Evolutionary conservation across 148 eudicot genomes (phyloP), one percentile per base, ranked within the genome.

Genomic region (Cornus controversa): DNA sequence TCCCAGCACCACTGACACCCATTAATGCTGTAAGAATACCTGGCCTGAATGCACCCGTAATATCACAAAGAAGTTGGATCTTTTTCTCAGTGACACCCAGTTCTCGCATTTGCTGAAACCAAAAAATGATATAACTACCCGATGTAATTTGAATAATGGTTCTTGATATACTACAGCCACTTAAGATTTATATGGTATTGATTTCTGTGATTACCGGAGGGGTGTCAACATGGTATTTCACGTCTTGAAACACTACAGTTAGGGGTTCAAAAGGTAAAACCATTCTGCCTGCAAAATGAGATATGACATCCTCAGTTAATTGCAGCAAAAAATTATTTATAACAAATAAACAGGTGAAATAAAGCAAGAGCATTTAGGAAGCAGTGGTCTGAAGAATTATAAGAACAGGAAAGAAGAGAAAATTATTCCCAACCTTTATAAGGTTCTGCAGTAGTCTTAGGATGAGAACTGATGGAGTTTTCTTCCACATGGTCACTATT

Each of bases 1-100:
- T 94, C 20, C 98, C 98, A 75, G 98, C 93, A 68, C 98, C 98
- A 84, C 97, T 94, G 67, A 92, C 90, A 50, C 98, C 98, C 97
- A 92, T 92, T 66, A 94, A 85, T 26, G 98, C 98, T 36, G 97
- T 88, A 75, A 94, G 92, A 74, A 92, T 89, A 75, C 98, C 97
- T 24, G 98, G 97, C 80, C 81, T 88, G 67, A 92, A 88, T 78
- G 90, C 88, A 71, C 97, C 98, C 13, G 93, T 87, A 23, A 94
- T 82, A 75, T 82, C 91, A 79, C 77, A 72, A 66, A 94, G 92
- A 76, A 94, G 87, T 77, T 86, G 94, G 31, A 90, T 87, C 69
- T 73, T 85, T 80, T 89, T 90, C 73, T 88, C 81, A 26, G 86
- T 29, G 77, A 85, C 88, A 24, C 94, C 97, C 62, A 71, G 89